Conservation (phyloP, 2,329 filamentous ascomycete genomes). For the Phyllachora maydis region DNA sequence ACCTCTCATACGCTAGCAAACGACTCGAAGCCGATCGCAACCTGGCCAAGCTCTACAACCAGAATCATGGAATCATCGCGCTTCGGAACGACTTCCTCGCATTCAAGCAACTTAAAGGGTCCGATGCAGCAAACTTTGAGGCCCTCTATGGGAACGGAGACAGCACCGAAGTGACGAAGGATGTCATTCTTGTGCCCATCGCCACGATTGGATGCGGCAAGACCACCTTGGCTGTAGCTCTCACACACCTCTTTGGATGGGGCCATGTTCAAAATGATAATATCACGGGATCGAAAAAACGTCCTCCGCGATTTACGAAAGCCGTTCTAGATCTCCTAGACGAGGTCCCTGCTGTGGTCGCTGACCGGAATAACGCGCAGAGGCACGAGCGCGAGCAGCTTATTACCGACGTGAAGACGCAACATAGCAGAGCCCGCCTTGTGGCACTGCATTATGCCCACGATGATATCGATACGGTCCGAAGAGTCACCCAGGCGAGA, state of each 20-base stretch:
- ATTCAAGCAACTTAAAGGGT: constrained; percentile 66
- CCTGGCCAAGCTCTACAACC: constrained; percentile 51
- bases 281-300: constrained; percentile 51
- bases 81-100: constrained; percentile 75
- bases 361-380: constrained; percentile 88
- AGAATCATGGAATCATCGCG: constrained; percentile 88
- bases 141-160: constrained; percentile 27
- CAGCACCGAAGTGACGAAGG: constrained; percentile 33
- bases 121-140: constrained; percentile 69
- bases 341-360: constrained; percentile 52
- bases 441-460: constrained; percentile 84
- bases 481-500: constrained; percentile 53
- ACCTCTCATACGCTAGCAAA: constrained; percentile 60
- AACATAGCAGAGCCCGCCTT: constrained; percentile 43
- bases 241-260: constrained; percentile 72
- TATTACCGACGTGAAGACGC: constrained; percentile 51
- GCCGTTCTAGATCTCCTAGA: constrained; percentile 39
- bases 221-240: constrained; percentile 71
- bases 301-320: constrained; percentile 59
- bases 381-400: constrained; percentile 75
- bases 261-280: constrained; percentile 96
- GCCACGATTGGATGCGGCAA: constrained; percentile 94
- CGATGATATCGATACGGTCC: constrained; percentile 52
- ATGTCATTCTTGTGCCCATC: constrained; percentile 73
- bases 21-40: constrained; percentile 48